Base-by-base conservation (phyloP, 2,329 filamentous ascomycete species). In the Fusarium secorum region DNA sequence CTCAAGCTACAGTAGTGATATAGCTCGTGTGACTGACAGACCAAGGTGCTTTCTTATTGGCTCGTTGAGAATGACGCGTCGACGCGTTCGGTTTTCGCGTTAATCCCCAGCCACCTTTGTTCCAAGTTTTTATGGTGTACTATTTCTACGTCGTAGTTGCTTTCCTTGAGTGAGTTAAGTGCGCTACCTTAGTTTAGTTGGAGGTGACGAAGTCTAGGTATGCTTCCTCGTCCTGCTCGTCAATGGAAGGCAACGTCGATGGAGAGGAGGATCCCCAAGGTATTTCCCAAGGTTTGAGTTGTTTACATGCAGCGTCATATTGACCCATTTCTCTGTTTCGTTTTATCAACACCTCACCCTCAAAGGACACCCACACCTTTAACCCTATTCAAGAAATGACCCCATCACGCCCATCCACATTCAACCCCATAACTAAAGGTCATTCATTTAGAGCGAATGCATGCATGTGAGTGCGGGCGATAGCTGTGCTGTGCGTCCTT, bases 271-370 rank as follows among this genome's bases (percentile, higher is more conserved):
- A 30, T 11, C n/a, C 32, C 39, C 46, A 28, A 33, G 5, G 28
- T 24, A 33, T 24, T 42, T 49, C 13, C 14, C n/a, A 32, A 52
- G 35, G 61, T 48, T 67, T 62, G 64, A 51, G 54, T 61, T 71
- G 68, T 64, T 68, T 71, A 58, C 64, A 58, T 49, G 26, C 58
- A 63, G 70, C 69, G 69, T 72, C 69, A 72, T 72, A 36, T 62
- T 72, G 65, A 70, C 54, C 49, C 69, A 49, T 65, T 65, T 41
- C 45, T 38, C 49, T 49, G 53, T 68, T 60, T 67, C 64, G 42
- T 45, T 53, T 49, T 62, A 60, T 52, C 33, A 64, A 52, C 62
- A 57, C 62, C 66, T 68, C 68, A 68, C 41, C n/a, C 33, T 42
- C 35, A 30, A 22, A 55, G 13, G 38, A 57, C 59, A 49, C 49